A percentile compares a stretch with the other conserved stretches of the same genome.
Evolutionary conservation across 768 basidiomycete species (phyloP).

Genomic region (Jaapia argillacea): DNA sequence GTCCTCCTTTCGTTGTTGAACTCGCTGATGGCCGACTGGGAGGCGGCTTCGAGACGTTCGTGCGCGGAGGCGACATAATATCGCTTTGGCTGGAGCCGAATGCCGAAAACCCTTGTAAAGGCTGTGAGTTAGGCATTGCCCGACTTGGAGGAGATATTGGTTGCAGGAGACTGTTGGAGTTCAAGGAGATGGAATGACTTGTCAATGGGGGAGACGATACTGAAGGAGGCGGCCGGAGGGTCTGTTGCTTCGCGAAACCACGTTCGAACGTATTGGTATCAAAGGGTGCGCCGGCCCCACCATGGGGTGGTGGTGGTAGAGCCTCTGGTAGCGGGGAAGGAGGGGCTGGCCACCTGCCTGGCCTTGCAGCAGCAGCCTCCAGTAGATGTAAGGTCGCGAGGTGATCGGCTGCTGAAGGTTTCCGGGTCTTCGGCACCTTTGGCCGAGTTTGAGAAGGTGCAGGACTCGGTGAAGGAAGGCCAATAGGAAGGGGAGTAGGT

Average conservation of each 20-base stretch:
- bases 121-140: neutral
- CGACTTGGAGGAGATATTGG: constrained; percentile 1
- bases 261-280: neutral
- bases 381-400: constrained; percentile 6
- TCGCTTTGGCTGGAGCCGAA: constrained; percentile 4
- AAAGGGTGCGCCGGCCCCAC: neutral
- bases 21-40: constrained; percentile 10
- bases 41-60: constrained; percentile 10
- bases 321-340: constrained; percentile 5
- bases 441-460: constrained; percentile 11
- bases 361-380: constrained; percentile 5
- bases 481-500: constrained; percentile 1
- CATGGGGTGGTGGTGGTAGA: constrained; percentile 5
- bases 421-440: constrained; percentile 12
- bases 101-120: neutral
- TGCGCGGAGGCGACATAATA: constrained; percentile 8
- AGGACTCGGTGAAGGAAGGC: constrained; percentile 30
- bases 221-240: neutral
- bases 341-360: constrained; percentile 8
- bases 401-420: neutral
- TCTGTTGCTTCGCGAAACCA: neutral
- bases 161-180: neutral
- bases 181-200: neutral
- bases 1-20: constrained; percentile 25
- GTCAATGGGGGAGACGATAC: neutral